Conservation (phyloP, 78 protist genomes). For the Andalucia godoyi region DNA sequence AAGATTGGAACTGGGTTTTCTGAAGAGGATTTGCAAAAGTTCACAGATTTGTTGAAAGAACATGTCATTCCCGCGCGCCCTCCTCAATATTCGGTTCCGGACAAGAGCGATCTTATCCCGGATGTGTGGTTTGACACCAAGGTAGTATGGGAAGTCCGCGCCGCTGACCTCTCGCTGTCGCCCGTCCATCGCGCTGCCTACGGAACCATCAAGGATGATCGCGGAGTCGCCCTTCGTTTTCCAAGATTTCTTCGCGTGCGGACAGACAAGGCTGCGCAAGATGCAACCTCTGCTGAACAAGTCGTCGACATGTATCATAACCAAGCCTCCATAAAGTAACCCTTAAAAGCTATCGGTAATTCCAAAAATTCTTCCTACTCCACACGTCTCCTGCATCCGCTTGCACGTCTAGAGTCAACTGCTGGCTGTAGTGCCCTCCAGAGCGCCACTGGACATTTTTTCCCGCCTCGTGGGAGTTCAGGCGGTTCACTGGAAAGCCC, state of each 20-base stretch:
- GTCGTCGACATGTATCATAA: slow-evolving; percentile 33
- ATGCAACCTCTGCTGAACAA: slow-evolving; percentile 82
- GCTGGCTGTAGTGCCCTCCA: no score
- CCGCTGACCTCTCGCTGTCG: slow-evolving; percentile 85
- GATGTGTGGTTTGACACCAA: slow-evolving; percentile 83
- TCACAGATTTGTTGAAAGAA: slow-evolving; percentile 12
- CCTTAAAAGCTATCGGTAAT: no score
- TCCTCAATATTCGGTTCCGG: slow-evolving; percentile 15
- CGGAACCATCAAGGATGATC: slow-evolving; percentile 29
- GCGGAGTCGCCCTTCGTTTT: slow-evolving; percentile 96
- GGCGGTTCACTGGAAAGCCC: no score
- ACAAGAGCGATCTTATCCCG: slow-evolving; percentile 20
- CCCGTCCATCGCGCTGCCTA: slow-evolving; percentile 67
- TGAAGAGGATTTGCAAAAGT: slow-evolving; percentile 49
- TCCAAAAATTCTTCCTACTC: no score
- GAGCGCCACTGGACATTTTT: no score
- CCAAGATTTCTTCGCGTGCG: slow-evolving; percentile 92
- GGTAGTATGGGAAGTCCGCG: slow-evolving; percentile 90
- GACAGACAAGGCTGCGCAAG: slow-evolving; percentile 85
- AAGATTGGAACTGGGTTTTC: slow-evolving; percentile 85
- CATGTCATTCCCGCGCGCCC: slow-evolving; percentile 19
- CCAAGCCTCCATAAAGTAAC: background rate
- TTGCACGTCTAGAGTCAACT: no score
- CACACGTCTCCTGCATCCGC: no score
- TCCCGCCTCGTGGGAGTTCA: no score